A percentile compares a stretch with the other conserved stretches of the same genome.
These are phyloP conservation scores for Helianthus tuberosus DNA, from an alignment of 129 eudicot species.

Conservation along the genomic window DNA sequence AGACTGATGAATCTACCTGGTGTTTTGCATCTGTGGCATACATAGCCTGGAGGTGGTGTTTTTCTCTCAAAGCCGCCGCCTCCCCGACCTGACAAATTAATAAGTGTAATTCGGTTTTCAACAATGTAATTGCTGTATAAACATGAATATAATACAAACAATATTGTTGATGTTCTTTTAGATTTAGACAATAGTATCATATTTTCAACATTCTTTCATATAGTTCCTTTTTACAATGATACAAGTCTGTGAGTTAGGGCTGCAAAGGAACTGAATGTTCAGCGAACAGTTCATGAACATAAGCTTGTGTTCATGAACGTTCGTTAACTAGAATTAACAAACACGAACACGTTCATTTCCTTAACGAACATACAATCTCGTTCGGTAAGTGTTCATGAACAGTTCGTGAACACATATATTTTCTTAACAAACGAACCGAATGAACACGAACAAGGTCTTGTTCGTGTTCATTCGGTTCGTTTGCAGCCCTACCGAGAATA, in stretches of 20 bases:
- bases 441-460: too few species aligned
- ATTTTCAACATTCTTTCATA: constrained; percentile 7
- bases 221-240: constrained; percentile 1
- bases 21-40: constrained; percentile 91
- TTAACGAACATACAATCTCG: too few species aligned
- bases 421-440: too few species aligned
- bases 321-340: too few species aligned
- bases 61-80: constrained; percentile 60
- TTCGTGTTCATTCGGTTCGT: too few species aligned
- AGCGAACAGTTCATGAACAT: too few species aligned
- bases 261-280: too few species aligned
- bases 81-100: constrained; percentile 59
- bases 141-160: constrained; percentile 12
- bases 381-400: too few species aligned
- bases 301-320: too few species aligned
- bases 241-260: neutral
- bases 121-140: constrained; percentile 13
- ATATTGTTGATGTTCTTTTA: neutral
- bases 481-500: neutral
- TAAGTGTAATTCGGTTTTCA: constrained; percentile 24
- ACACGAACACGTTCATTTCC: too few species aligned
- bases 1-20: constrained; percentile 68
- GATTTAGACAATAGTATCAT: neutral
- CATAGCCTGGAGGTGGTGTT: constrained; percentile 94
- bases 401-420: too few species aligned